Conservation (phyloP, 2,329 filamentous ascomycete genomes). For the Hymenoscyphus salicellus region DNA sequence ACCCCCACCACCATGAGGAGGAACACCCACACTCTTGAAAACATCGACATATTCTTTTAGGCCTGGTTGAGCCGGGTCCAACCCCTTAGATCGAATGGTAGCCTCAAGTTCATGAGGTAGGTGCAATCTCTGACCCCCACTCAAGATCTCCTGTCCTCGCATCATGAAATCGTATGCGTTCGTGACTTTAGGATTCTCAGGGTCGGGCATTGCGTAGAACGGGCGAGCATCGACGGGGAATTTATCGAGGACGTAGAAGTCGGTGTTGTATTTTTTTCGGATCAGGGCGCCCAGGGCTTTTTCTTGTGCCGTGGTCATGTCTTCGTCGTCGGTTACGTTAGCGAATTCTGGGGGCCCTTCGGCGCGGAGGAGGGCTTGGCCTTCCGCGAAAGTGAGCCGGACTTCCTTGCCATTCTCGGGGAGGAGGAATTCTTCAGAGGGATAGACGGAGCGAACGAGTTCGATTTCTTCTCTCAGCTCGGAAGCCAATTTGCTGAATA, state of each 20-base stretch:
- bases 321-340: slow-evolving; percentile 72
- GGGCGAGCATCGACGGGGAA: slow-evolving; percentile 86
- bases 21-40: slow-evolving; percentile 76
- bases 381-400: slow-evolving; percentile 74
- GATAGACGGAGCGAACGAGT: slow-evolving; percentile 68
- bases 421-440: slow-evolving; percentile 73
- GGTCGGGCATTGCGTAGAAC: slow-evolving; percentile 86
- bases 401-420: slow-evolving; percentile 72
- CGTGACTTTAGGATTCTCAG: slow-evolving; percentile 61
- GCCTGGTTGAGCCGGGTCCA: slow-evolving; percentile 70
- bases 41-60: slow-evolving; percentile 88
- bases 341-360: slow-evolving; percentile 65
- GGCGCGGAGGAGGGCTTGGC: slow-evolving; percentile 71
- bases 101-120: slow-evolving; percentile 71
- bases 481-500: slow-evolving; percentile 69
- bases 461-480: slow-evolving; percentile 68
- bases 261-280: slow-evolving; percentile 83
- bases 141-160: slow-evolving; percentile 88
- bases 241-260: slow-evolving; percentile 97
- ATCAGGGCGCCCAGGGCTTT: slow-evolving; percentile 86
- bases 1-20: slow-evolving; percentile 86
- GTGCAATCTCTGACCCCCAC: slow-evolving; percentile 89
- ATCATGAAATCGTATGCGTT: slow-evolving; percentile 82
- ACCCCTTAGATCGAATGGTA: slow-evolving; percentile 73
- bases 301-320: slow-evolving; percentile 77